Conservation (phyloP, 1,284 basidiomycete genomes). For the Boletus semigastroideus region DNA sequence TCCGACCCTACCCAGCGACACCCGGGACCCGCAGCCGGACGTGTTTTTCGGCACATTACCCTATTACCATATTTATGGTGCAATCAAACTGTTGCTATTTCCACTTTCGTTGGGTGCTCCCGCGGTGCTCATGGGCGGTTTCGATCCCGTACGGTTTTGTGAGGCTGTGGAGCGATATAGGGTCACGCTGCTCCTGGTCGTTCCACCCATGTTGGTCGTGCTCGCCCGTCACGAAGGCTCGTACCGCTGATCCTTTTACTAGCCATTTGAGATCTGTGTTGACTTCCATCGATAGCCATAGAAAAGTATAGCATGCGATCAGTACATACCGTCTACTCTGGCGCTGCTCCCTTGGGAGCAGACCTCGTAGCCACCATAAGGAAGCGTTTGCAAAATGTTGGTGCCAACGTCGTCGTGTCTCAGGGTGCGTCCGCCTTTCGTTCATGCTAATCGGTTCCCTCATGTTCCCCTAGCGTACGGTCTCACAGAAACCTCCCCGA, state of each 20-base stretch:
- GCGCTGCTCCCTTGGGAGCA: constrained; percentile 79
- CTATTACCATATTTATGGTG: constrained; percentile 56
- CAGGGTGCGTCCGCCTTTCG: constrained; percentile 43
- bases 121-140: constrained; percentile 68
- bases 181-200: constrained; percentile 64
- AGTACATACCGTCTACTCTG: constrained; percentile 64
- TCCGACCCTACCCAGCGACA: constrained; percentile 8
- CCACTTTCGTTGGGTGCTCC: constrained; percentile 59
- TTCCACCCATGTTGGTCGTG: constrained; percentile 82
- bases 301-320: constrained; percentile 69
- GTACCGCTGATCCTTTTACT: constrained; percentile 7
- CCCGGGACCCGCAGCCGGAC: constrained; percentile 35
- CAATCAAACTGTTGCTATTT: constrained; percentile 58
- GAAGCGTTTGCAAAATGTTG: constrained; percentile 41
- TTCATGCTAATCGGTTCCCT: not conserved
- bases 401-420: constrained; percentile 33
- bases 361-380: constrained; percentile 52
- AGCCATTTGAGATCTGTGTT: not conserved
- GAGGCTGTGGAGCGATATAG: constrained; percentile 64
- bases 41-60: constrained; percentile 57
- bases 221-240: constrained; percentile 64
- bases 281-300: constrained; percentile 42
- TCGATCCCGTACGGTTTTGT: constrained; percentile 74
- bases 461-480: constrained; percentile 57
- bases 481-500: constrained; percentile 76